Percentiles rank a stretch among this genome's conserved stretches.
These are phyloP conservation scores for Casuarina glauca DNA, from an alignment of 306 rosid species.

Conservation along the genomic window DNA sequence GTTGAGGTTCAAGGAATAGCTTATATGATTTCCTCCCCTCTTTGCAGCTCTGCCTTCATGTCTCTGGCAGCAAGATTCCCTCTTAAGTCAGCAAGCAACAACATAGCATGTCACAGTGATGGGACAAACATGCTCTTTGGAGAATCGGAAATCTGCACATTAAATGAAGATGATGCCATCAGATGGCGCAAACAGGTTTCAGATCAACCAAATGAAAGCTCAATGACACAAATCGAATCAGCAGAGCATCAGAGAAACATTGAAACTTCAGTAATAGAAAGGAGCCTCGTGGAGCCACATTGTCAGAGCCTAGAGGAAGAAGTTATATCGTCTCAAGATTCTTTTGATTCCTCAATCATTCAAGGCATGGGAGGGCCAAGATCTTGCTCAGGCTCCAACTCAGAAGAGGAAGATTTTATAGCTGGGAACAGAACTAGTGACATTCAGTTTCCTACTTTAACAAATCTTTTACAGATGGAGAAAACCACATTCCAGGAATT, in stretches of 20 bases:
- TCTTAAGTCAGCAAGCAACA: slow-evolving; percentile 37
- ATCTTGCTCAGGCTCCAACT: slow-evolving; percentile 57
- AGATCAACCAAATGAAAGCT: slow-evolving; percentile 42
- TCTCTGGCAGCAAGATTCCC: slow-evolving; percentile 86
- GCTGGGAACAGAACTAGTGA: slow-evolving; percentile 35
- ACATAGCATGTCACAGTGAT: slow-evolving; percentile 33
- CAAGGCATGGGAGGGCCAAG: slow-evolving; percentile 49
- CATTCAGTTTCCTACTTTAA: slow-evolving; percentile 34
- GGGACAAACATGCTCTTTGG: slow-evolving; percentile 33
- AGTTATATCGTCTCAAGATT: slow-evolving; percentile 72
- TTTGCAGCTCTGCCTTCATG: slow-evolving; percentile 97
- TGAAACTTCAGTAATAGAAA: slow-evolving; percentile 35
- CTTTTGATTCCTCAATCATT: slow-evolving; percentile 70
- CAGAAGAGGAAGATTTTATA: slow-evolving; percentile 63
- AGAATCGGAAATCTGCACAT: slow-evolving; percentile 51
- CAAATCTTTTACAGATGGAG: slow-evolving; percentile 36
- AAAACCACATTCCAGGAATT: slow-evolving; percentile 54
- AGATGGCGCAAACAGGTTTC: slow-evolving; percentile 40
- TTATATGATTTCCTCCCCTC: slow-evolving; percentile 23
- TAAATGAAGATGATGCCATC: slow-evolving; percentile 40
- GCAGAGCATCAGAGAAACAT: slow-evolving; percentile 36
- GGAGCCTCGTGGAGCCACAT: slow-evolving; percentile 31
- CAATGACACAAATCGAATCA: slow-evolving; percentile 35
- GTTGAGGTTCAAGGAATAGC: slow-evolving; percentile 17
- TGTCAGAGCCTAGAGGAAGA: slow-evolving; percentile 59